Conservation (phyloP, 768 basidiomycete species). For the Suillus americanus region DNA sequence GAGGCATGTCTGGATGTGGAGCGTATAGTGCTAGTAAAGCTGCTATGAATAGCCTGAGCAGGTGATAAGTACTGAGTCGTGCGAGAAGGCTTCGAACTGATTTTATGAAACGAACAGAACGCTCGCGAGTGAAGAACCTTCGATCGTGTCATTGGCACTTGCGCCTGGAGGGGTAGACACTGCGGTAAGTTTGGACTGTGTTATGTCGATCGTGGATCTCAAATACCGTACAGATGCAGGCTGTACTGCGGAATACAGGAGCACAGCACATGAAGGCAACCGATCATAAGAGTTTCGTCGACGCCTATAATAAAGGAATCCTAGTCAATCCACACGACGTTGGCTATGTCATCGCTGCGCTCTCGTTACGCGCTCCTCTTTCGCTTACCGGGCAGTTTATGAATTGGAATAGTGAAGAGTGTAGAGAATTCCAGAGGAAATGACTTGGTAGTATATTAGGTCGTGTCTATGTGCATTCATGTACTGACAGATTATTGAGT, state of each 20-base stretch:
- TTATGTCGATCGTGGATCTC: background rate
- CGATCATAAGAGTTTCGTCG: constrained; percentile 59
- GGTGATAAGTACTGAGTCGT: constrained; percentile 40
- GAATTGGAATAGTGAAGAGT: constrained; percentile 75
- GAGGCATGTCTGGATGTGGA: constrained; percentile 69
- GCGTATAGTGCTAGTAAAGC: constrained; percentile 85
- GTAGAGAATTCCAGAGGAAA: constrained; percentile 49
- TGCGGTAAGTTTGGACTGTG: constrained; percentile 41
- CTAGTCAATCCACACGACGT: constrained; percentile 74
- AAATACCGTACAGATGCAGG: constrained; percentile 64
- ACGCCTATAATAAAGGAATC: constrained; percentile 58
- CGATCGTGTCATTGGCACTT: constrained; percentile 69
- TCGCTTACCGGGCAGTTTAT: constrained; percentile 75
- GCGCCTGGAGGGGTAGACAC: constrained; percentile 91
- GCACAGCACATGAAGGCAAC: constrained; percentile 50
- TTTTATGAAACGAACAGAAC: constrained; percentile 50
- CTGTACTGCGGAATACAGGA: constrained; percentile 47
- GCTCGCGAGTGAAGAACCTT: constrained; percentile 80
- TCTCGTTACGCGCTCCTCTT: constrained; percentile 65
- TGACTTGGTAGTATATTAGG: constrained; percentile 10
- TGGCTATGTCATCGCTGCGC: constrained; percentile 76
- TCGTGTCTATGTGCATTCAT: background rate
- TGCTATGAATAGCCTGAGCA: constrained; percentile 83
- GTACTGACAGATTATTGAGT: background rate
- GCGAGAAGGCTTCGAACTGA: constrained; percentile 4